These are phyloP conservation scores for Ceriops zippeliana DNA, from an alignment of 345 rosid genomes.

Conservation along the genomic window DNA sequence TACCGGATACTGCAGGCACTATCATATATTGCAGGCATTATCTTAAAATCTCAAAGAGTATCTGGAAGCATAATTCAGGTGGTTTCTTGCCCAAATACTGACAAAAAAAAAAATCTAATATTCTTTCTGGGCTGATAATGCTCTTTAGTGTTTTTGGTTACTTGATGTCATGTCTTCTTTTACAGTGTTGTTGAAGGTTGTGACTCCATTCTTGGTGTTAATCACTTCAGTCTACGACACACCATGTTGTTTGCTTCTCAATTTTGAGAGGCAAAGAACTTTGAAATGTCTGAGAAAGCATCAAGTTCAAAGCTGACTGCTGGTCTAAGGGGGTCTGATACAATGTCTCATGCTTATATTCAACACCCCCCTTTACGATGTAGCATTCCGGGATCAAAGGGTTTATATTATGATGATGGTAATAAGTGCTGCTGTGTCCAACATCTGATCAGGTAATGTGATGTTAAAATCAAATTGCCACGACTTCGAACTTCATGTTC, in stretches of 20 bases:
- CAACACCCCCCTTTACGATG: conserved; percentile 66
- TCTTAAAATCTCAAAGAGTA: background rate
- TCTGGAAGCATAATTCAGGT: background rate
- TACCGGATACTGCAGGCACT: background rate
- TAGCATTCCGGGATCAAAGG: conserved; percentile 62
- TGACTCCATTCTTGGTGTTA: background rate
- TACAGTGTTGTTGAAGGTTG: conserved; percentile 9
- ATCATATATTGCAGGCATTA: background rate
- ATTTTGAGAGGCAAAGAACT: conserved; percentile 21
- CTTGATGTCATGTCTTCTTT: background rate
- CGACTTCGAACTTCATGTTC: background rate
- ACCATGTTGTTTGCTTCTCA: conserved; percentile 14
- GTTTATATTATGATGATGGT: conserved; percentile 89
- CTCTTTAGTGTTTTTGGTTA: background rate
- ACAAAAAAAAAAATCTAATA: background rate
- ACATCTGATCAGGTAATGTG: conserved; percentile 59
- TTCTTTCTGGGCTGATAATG: background rate
- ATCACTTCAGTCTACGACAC: conserved; percentile 5
- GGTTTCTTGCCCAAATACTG: background rate
- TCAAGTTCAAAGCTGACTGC: conserved; percentile 62
- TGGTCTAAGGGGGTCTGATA: conserved; percentile 61
- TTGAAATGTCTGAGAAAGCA: conserved; percentile 51
- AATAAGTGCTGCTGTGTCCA: conserved; percentile 62
- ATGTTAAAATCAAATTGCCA: conserved; percentile 10
- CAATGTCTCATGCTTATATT: conserved; percentile 78